phyloP scores from a whole-genome alignment of 768 basidiomycete species.

The Royoungia palumana region DNA sequence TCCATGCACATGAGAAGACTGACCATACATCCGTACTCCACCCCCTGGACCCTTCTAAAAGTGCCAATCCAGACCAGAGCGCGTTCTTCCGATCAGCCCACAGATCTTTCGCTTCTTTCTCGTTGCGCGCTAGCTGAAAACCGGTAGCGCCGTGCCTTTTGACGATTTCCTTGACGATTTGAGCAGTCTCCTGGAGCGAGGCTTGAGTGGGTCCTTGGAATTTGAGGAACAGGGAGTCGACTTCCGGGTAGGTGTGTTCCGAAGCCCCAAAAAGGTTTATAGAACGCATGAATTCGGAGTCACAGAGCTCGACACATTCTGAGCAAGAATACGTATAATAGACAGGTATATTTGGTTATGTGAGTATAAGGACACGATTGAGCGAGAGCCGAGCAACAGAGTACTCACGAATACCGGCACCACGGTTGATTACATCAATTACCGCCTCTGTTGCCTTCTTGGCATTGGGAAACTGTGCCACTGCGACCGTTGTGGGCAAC shows the following conservation, averaged over 20 bases:
- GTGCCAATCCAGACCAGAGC: slow-evolving; percentile 51
- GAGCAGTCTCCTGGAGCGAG: slow-evolving; percentile 59
- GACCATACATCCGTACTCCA: slow-evolving; percentile 81
- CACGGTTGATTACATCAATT: slow-evolving; percentile 64
- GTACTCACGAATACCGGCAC: slow-evolving; percentile 70
- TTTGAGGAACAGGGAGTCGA: slow-evolving; percentile 82
- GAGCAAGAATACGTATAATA: background rate
- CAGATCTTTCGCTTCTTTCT: slow-evolving; percentile 65
- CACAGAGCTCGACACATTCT: slow-evolving; percentile 86
- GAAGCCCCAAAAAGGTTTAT: slow-evolving; percentile 56
- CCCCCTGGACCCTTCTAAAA: slow-evolving; percentile 52
- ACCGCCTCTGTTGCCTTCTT: slow-evolving; percentile 72
- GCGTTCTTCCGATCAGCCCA: slow-evolving; percentile 76
- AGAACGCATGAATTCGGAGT: slow-evolving; percentile 64
- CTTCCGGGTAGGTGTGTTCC: slow-evolving; percentile 52
- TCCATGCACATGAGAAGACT: slow-evolving; percentile 2
- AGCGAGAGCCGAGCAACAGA: background rate
- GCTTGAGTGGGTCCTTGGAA: slow-evolving; percentile 68
- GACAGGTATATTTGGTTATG: background rate
- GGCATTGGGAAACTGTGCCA: slow-evolving; percentile 78
- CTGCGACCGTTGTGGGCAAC: slow-evolving; percentile 77
- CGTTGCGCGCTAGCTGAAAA: slow-evolving; percentile 60
- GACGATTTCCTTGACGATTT: slow-evolving; percentile 54
- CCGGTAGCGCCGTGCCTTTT: slow-evolving; percentile 64
- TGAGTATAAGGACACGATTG: background rate